Evolutionary conservation across 441 rosid genomes (phyloP), one percentile per base, ranked within the genome.

Genomic region (Aquilaria agallochum): DNA sequence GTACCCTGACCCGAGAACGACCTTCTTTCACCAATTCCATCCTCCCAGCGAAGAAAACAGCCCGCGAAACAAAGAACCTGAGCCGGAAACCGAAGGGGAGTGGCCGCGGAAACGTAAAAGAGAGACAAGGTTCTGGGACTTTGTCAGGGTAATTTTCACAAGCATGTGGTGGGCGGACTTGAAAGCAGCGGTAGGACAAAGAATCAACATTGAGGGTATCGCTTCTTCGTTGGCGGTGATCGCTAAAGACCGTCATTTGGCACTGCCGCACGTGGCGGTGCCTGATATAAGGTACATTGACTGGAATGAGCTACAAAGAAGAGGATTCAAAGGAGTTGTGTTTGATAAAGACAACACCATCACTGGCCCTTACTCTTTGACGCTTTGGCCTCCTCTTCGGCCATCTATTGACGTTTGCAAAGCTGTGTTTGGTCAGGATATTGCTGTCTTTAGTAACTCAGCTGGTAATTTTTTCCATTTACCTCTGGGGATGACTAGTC

Each of bases 321-420:
- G 81, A 67, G 99, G 99, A 3, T 92, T 92, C 70, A 80, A 73
- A 56, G 99, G 97, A 2, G 98, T 95, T 11, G 99, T 95, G 31
- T 95, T 95, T 57, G 99, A 95, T 59, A 95, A 95, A 72, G 99
- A 95, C 56, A 95, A 95, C 63, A 95, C 98, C 1, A 82, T 95
- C 33, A 95, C 97, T 2, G 96, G 85, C 63, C 98, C 98, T 62
- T 92, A 95, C 74, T 69, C 90, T 66, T 72, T 95, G 76, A 72
- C 86, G 31, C 75, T 88, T 27, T 91, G 95, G 92, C 77, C 70
- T 30, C 84, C 94, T 11, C 83, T 88, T 45, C 65, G 67, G 9
- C 67, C 87, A 31, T 89, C 98, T 1, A 75, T 92, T 32, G 87
- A 88, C 30, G 76, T 54, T 67, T 95, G 99, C 68, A 95, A 90